Evolutionary conservation across 176 grass and related monocot genomes (phyloP).

Genomic region (Avena eriantha): DNA sequence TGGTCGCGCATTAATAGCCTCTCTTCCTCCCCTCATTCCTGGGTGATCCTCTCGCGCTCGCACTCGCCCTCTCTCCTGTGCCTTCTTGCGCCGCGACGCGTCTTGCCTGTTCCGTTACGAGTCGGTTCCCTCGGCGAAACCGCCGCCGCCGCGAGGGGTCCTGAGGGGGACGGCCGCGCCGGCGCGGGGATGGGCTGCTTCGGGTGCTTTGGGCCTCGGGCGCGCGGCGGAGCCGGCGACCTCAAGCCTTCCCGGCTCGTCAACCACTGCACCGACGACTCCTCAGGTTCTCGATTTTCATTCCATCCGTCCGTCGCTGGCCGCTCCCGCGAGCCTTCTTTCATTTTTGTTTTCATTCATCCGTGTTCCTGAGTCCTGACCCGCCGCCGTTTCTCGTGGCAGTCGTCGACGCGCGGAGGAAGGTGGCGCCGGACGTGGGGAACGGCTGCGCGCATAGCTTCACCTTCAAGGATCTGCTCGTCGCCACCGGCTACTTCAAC

Average conservation of each 20-base stretch:
- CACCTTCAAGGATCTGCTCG: constrained; percentile 82
- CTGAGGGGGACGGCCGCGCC: not conserved
- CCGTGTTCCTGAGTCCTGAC: not conserved
- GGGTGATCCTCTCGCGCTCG: constrained; percentile 16
- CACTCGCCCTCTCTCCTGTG: not conserved
- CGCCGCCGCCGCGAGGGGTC: not conserved
- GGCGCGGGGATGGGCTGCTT: constrained; percentile 68
- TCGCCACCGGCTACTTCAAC: constrained; percentile 84
- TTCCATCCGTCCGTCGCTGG: too few relatives aligned
- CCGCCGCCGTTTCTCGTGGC: constrained; percentile 10
- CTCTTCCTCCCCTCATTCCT: constrained; percentile 6
- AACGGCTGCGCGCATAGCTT: constrained; percentile 74
- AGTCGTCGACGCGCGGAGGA: constrained; percentile 59
- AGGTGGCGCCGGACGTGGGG: constrained; percentile 55
- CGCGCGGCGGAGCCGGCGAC: constrained; percentile 45
- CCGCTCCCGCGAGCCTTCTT: not conserved
- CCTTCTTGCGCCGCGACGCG: not conserved
- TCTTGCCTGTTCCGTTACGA: not conserved
- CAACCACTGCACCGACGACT: constrained; percentile 47
- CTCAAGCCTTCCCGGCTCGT: constrained; percentile 49
- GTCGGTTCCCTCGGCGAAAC: not conserved
- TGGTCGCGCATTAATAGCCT: constrained; percentile 52
- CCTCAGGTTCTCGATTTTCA: constrained; percentile 55
- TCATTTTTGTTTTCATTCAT: not conserved
- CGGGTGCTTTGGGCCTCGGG: constrained; percentile 58